phyloP scores from a whole-genome alignment of 23 red algal species.

The Pyropia haitanensis region DNA sequence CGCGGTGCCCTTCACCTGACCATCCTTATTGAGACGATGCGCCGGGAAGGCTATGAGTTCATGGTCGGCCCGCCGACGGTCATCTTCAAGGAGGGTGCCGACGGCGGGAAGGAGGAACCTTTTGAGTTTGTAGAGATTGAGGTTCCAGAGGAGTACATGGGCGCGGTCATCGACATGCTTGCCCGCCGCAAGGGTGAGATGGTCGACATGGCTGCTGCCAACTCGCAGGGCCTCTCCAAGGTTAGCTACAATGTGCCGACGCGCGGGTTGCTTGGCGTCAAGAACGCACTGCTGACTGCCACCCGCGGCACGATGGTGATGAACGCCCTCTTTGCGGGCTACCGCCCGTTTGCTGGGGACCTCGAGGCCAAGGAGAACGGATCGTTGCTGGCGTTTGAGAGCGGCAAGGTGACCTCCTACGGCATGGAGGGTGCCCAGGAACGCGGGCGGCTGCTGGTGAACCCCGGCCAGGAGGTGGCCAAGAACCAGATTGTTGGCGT shows the following conservation, averaged over 20 bases:
- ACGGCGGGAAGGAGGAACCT: slow-evolving; percentile 55
- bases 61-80: slow-evolving; percentile 84
- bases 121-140: slow-evolving; percentile 86
- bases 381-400: slow-evolving; percentile 59
- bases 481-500: slow-evolving; percentile 86
- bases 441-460: slow-evolving; percentile 49
- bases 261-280: slow-evolving; percentile 81
- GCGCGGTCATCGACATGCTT: slow-evolving; percentile 76
- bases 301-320: slow-evolving; percentile 76
- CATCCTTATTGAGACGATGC: slow-evolving; percentile 86
- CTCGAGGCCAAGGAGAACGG: slow-evolving; percentile 68
- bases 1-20: slow-evolving; percentile 83
- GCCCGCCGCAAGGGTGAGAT: slow-evolving; percentile 81
- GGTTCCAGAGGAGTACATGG: slow-evolving; percentile 87
- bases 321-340: slow-evolving; percentile 67
- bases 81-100: slow-evolving; percentile 47
- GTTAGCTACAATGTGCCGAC: slow-evolving; percentile 68
- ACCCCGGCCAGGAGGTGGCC: slow-evolving; percentile 69
- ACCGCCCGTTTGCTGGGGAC: slow-evolving; percentile 61
- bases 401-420: slow-evolving; percentile 63
- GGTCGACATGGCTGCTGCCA: slow-evolving; percentile 61
- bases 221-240: slow-evolving; percentile 46
- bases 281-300: slow-evolving; percentile 78
- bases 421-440: slow-evolving; percentile 79
- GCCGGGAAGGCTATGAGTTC: slow-evolving; percentile 83